Evolutionary conservation across 1,284 basidiomycete genomes (phyloP).

Genomic region (Pseudozyma tsukubaensis): DNA sequence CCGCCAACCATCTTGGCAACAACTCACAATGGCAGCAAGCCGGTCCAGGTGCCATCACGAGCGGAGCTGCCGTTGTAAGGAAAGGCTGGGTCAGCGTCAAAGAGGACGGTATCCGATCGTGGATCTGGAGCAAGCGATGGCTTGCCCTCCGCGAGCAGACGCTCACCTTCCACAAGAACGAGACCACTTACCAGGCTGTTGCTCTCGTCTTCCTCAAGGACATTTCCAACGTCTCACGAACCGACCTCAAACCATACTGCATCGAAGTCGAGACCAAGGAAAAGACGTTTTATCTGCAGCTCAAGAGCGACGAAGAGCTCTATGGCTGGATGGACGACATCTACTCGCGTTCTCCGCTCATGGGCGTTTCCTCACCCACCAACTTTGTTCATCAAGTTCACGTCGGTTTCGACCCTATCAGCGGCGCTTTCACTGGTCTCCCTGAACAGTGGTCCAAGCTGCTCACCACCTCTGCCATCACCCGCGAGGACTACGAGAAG

Average conservation of each 20-base stretch:
- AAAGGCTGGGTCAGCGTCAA: conserved; percentile 68
- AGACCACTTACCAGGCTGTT: conserved; percentile 77
- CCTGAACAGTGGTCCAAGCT: conserved; percentile 97
- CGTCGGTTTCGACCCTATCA: conserved; percentile 94
- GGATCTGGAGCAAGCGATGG: conserved; percentile 93
- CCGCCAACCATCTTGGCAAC: conserved; percentile 28
- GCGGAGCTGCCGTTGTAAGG: conserved; percentile 59
- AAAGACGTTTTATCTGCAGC: conserved; percentile 79
- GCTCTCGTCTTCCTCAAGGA: conserved; percentile 79
- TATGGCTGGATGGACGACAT: conserved; percentile 98
- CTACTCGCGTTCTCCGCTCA: conserved; percentile 88
- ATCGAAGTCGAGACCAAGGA: conserved; percentile 81
- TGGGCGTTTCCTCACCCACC: conserved; percentile 92
- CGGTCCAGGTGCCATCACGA: conserved; percentile 43
- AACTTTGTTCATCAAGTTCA: conserved; percentile 99
- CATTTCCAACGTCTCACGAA: conserved; percentile 87
- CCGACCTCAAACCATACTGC: conserved; percentile 92
- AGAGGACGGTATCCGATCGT: conserved; percentile 74
- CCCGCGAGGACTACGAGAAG: conserved; percentile 94
- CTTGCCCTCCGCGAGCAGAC: conserved; percentile 84
- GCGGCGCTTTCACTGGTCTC: conserved; percentile 93
- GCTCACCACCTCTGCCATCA: conserved; percentile 94
- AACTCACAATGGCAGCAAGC: conserved; percentile 48
- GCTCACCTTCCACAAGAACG: conserved; percentile 88
- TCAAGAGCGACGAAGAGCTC: conserved; percentile 93